Evolutionary conservation across 2,329 filamentous ascomycete species (phyloP), one percentile per base, ranked within the genome.

Genomic region (Ambrosiella cleistominuta): DNA sequence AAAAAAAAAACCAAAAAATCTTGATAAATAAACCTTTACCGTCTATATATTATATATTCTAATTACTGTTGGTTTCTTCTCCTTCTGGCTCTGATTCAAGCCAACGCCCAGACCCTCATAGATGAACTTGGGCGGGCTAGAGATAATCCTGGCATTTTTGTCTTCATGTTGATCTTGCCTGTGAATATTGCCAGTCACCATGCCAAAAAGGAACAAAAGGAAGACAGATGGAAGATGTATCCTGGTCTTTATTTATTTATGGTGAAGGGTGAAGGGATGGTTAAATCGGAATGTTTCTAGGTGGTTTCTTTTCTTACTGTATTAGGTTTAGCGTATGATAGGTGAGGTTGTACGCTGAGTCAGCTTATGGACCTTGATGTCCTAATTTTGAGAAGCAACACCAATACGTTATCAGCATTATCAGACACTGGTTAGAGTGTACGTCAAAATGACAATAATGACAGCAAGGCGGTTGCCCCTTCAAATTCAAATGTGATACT

Each of bases 131-230:
- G 44, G 11, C 44, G 5, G 44, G 4, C 44, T 17, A 17, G 44
- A 47, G 8, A 47, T 4, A 47, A 17, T 17, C 44, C 44, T 47
- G n/a, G 19, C 9, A 39, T 42, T 56, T 54, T 51, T 42, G 9
- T 54, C 42, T 51, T 17, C 52, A 55, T 36, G 19, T 19, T 44
- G 52, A 59, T 59, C 53, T 53, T 56, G 57, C 45, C 57, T 59
- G 53, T 35, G 19, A 59, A 45, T 59, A 36, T 53, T 56, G 57
- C 57, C 57, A 56, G 52, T 51, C 51, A 19, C 42, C 52, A 47
- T 50, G 52, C 17, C 44, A 47, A 47, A 38, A 38, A 15, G 51
- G 44, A 49, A 42, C 27, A 17, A 37, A 44, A 38, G 11, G 42
- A 54, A 54, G 38, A 50, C n/a, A 15, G 45, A 56, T 44, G 37